Evolutionary conservation across 1,139 yeast genomes (phyloP), one percentile per base, ranked within the genome.

Genomic region (Taphrina populina): DNA sequence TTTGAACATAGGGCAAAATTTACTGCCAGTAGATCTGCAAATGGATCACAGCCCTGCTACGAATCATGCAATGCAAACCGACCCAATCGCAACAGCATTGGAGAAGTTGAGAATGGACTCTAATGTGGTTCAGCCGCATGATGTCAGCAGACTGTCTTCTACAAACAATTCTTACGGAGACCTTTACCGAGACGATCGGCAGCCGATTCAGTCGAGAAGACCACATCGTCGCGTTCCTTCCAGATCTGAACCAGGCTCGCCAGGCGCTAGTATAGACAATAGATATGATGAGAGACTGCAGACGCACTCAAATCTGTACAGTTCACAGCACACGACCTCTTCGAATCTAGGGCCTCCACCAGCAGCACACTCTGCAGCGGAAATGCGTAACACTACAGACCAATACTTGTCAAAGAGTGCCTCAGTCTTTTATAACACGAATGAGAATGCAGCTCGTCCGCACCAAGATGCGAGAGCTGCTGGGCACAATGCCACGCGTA

Each of bases 1-100:
- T 15, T 24, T 34, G 15, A 23, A 23, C 23, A 21, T 43, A 10
- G 47, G 47, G 2, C 11, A 17, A 13, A 43, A 43, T 20, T 30
- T 30, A 26, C 36, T 40, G 5, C 45, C 33, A 17, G 23, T 40
- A 5, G 23, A 13, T 26, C 15, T 11, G 10, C 37, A 34, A 17
- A 11, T n/a, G 17, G 17, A 34, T 17, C 37, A 10, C 17, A 1
- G 2, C 3, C 8, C 15, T 2, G 1, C 11, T 2, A n/a, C n/a
- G n/a, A 27, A 27, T 11, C 49, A 13, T 10, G 49, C 17, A 13
- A 57, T 10, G 19, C 37, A 3, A 11, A 72, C 69, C 21, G 80
- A 76, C 61, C 79, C 76, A 65, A 75, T 71, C 73, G 82, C 70
- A 65, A 82, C 74, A 71, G 88, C 70, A 57, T 65, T 84, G 52